Evolutionary conservation across 352 stramenopile genomes (phyloP).

Genomic region (Globisporangium iwayamae): DNA sequence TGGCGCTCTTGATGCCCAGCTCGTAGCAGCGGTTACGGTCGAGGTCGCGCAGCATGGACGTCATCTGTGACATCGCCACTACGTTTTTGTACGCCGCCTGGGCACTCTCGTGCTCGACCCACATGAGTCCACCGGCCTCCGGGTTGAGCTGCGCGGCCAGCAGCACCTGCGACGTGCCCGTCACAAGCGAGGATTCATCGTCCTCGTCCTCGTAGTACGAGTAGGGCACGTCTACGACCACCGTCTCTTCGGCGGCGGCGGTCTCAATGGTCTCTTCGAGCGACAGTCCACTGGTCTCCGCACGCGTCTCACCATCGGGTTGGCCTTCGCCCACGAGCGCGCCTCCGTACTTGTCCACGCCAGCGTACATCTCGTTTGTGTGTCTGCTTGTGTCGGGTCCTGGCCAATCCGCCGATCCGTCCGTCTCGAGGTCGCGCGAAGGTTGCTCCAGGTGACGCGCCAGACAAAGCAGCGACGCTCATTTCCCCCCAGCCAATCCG

Average conservation of each 20-base stretch:
- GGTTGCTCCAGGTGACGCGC: not conserved
- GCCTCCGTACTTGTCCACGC: slow-evolving; percentile 81
- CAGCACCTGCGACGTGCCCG: slow-evolving; percentile 63
- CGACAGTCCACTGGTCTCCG: slow-evolving; percentile 34
- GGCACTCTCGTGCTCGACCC: slow-evolving; percentile 61
- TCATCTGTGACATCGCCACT: slow-evolving; percentile 87
- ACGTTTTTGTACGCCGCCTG: slow-evolving; percentile 77
- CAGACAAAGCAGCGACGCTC: not conserved
- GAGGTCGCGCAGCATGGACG: slow-evolving; percentile 78
- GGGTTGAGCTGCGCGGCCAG: slow-evolving; percentile 73
- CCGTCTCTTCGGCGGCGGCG: slow-evolving; percentile 70
- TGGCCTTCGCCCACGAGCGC: slow-evolving; percentile 64
- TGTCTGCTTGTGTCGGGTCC: not conserved
- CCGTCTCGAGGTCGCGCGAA: not conserved
- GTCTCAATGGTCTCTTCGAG: slow-evolving; percentile 79
- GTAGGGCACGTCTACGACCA: slow-evolving; percentile 80
- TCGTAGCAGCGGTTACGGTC: slow-evolving; percentile 82
- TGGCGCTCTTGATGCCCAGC: slow-evolving; percentile 58
- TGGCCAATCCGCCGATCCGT: not conserved
- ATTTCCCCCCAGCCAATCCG: not conserved
- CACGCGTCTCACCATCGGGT: slow-evolving; percentile 24
- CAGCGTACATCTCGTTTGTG: slow-evolving; percentile 57
- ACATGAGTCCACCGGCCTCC: slow-evolving; percentile 72
- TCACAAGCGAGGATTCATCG: slow-evolving; percentile 49
- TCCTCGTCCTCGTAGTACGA: slow-evolving; percentile 71